Conservation (phyloP, 768 basidiomycete species). For the Leccinum barrowsii region DNA sequence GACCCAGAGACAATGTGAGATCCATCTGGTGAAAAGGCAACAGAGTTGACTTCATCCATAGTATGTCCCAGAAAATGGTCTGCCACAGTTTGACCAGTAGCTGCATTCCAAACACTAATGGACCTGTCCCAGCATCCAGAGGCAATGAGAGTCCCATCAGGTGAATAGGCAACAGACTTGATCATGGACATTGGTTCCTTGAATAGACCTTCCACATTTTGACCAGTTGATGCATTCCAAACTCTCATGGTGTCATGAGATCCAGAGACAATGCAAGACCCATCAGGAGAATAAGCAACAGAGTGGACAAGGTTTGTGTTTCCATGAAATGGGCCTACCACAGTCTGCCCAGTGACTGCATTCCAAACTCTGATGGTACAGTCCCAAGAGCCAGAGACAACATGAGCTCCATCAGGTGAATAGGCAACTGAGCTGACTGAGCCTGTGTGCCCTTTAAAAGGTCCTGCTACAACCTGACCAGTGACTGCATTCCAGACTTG, state of each 20-base stretch:
- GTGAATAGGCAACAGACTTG: too few species aligned
- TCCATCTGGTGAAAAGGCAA: too few species aligned
- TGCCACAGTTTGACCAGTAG: too few species aligned
- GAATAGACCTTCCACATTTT: too few species aligned
- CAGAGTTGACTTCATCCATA: too few species aligned
- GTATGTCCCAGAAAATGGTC: too few species aligned
- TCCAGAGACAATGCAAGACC: neutral
- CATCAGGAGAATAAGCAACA: neutral
- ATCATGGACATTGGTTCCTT: too few species aligned
- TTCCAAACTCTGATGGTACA: neutral
- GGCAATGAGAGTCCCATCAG: too few species aligned
- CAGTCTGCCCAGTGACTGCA: neutral
- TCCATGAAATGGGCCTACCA: neutral
- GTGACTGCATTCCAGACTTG: neutral
- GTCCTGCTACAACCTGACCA: neutral
- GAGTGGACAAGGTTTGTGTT: neutral
- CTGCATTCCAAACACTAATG: too few species aligned
- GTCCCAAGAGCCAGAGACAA: neutral
- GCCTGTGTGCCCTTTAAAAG: neutral
- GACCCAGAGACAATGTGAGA: too few species aligned
- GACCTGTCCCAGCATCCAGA: too few species aligned
- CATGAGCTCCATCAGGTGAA: neutral
- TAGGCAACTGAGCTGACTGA: neutral
- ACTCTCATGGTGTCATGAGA: neutral
- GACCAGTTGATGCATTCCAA: neutral